A percentile compares a stretch with the other conserved stretches of the same genome.
Evolutionary conservation across 2,329 filamentous ascomycete genomes (phyloP).

Genomic region (Alternaria arbusti): DNA sequence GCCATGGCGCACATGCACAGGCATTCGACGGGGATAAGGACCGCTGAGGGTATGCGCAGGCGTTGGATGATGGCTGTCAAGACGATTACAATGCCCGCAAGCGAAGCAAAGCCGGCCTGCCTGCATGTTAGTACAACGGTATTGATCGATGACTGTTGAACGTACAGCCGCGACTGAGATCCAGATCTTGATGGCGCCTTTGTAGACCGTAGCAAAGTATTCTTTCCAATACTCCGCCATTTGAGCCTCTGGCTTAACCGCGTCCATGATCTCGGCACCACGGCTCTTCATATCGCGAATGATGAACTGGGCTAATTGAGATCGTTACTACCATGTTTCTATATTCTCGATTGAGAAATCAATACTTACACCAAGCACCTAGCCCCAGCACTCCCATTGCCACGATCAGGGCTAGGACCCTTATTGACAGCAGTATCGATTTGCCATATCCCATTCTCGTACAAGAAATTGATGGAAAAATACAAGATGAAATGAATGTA

Average conservation of each 20-base stretch:
- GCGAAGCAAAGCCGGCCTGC: slow-evolving; percentile 29
- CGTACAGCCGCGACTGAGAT: slow-evolving; percentile 34
- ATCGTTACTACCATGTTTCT: not conserved
- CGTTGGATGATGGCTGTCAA: slow-evolving; percentile 22
- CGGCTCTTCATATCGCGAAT: slow-evolving; percentile 31
- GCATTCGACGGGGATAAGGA: slow-evolving; percentile 31
- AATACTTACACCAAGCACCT: slow-evolving; percentile 33
- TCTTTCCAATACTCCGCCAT: slow-evolving; percentile 24
- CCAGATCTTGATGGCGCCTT: slow-evolving; percentile 28
- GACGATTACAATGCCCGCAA: slow-evolving; percentile 22
- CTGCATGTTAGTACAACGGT: slow-evolving; percentile 6
- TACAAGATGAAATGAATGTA: slow-evolving; percentile 11
- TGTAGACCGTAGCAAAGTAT: slow-evolving; percentile 23
- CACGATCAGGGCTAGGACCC: slow-evolving; percentile 29
- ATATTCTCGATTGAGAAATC: not conserved
- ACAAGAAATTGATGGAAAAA: not conserved
- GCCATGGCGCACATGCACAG: slow-evolving; percentile 32
- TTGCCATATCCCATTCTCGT: slow-evolving; percentile 26
- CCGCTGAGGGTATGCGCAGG: slow-evolving; percentile 20
- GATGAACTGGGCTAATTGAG: slow-evolving; percentile 17
- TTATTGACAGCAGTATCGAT: slow-evolving; percentile 22
- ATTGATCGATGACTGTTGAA: not conserved
- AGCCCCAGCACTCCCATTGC: slow-evolving; percentile 29
- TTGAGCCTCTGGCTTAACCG: slow-evolving; percentile 9
- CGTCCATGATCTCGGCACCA: slow-evolving; percentile 22